These are phyloP conservation scores for Trichosporon inkin DNA, from an alignment of 1,284 basidiomycete genomes.

Conservation along the genomic window DNA sequence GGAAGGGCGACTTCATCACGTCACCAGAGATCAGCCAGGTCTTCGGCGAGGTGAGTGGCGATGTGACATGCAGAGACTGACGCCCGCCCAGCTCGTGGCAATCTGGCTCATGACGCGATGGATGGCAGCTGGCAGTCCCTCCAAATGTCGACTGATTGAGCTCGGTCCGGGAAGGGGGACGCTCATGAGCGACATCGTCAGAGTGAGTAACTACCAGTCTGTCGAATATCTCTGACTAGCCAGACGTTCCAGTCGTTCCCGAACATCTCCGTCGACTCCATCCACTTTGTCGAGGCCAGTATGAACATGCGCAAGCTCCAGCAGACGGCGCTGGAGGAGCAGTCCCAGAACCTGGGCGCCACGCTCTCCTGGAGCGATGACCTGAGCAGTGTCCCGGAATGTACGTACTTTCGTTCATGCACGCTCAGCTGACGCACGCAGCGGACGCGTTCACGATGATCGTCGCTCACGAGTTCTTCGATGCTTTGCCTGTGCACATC, in stretches of 20 bases:
- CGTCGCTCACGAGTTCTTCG: constrained; percentile 96
- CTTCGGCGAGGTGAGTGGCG: constrained; percentile 81
- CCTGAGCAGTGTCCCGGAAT: constrained; percentile 61
- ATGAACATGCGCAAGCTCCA: constrained; percentile 64
- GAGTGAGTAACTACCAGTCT: constrained; percentile 56
- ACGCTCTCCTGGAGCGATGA: constrained; percentile 68
- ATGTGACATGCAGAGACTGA: not conserved
- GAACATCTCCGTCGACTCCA: constrained; percentile 52
- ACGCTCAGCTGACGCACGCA: not conserved
- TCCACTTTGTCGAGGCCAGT: constrained; percentile 81
- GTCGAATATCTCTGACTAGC: not conserved
- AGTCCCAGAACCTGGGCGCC: constrained; percentile 35
- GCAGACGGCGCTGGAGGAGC: constrained; percentile 54
- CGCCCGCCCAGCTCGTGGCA: constrained; percentile 62
- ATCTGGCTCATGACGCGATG: constrained; percentile 83
- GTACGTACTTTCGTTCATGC: constrained; percentile 28
- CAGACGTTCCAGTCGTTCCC: constrained; percentile 38
- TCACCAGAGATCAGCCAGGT: constrained; percentile 95
- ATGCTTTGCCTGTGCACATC: constrained; percentile 88
- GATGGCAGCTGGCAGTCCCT: constrained; percentile 58
- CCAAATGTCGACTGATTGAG: constrained; percentile 71
- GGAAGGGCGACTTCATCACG: constrained; percentile 89
- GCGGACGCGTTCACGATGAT: constrained; percentile 72
- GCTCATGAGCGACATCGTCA: constrained; percentile 81
- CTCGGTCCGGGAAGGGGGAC: constrained; percentile 93